These are phyloP conservation scores for Arachnopeziza araneosa DNA, from an alignment of 2,329 filamentous ascomycete genomes.

Conservation along the genomic window DNA sequence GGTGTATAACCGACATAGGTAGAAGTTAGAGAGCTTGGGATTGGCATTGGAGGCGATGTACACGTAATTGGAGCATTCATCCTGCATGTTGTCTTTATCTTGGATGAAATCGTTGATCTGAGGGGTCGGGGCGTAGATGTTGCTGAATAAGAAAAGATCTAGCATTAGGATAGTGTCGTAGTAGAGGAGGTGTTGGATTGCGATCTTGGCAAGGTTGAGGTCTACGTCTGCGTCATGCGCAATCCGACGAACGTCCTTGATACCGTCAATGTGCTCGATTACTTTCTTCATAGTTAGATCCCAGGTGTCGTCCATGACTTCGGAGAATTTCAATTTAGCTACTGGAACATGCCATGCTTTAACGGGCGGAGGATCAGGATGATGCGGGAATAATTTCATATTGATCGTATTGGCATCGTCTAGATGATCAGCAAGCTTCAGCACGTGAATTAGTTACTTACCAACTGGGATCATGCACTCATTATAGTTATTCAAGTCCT, in stretches of 20 bases:
- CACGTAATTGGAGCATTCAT: slow-evolving; percentile 85
- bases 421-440: slow-evolving; percentile 30
- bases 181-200: slow-evolving; percentile 83
- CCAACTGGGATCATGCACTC: slow-evolving; percentile 98
- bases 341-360: slow-evolving; percentile 90
- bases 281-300: slow-evolving; percentile 75
- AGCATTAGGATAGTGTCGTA: slow-evolving; percentile 87
- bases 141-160: slow-evolving; percentile 91
- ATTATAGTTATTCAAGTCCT: slow-evolving; percentile 93
- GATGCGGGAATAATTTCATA: slow-evolving; percentile 88
- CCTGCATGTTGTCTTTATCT: slow-evolving; percentile 68
- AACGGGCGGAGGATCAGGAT: slow-evolving; percentile 69
- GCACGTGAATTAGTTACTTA: slow-evolving; percentile 38
- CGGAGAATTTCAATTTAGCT: slow-evolving; percentile 57
- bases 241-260: slow-evolving; percentile 84
- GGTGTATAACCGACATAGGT: slow-evolving; percentile 78
- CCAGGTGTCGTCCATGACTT: slow-evolving; percentile 63
- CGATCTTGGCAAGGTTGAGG: slow-evolving; percentile 77
- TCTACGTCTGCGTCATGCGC: slow-evolving; percentile 81
- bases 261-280: slow-evolving; percentile 81
- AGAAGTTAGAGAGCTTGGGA: slow-evolving; percentile 46
- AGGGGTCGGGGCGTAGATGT: slow-evolving; percentile 78
- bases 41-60: slow-evolving; percentile 21
- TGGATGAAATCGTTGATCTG: slow-evolving; percentile 75
- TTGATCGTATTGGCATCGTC: slow-evolving; percentile 93